These are phyloP conservation scores for Modicella reniformis DNA, from an alignment of 371 early-diverging fungal genomes.

Conservation along the genomic window DNA sequence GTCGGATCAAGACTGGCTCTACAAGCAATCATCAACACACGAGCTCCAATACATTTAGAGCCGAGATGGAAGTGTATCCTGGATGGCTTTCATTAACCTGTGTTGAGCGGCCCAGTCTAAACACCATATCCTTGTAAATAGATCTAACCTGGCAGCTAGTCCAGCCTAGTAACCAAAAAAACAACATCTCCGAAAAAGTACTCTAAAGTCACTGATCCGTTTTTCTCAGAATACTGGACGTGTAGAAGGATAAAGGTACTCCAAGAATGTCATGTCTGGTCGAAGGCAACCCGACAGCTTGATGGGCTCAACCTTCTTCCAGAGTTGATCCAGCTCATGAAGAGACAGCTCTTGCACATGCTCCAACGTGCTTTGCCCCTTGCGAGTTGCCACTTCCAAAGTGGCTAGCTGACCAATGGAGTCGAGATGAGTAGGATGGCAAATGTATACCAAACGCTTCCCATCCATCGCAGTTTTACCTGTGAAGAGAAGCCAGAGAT, in stretches of 20 bases:
- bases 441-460: conserved; percentile 46
- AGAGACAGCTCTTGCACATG: conserved; percentile 50
- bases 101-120: too few species aligned
- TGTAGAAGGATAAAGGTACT: conserved; percentile 50
- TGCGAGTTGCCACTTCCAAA: neutral
- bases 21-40: conserved; percentile 17
- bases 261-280: conserved; percentile 54
- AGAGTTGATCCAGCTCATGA: conserved; percentile 41
- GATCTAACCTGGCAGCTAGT: too few species aligned
- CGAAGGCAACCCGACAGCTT: conserved; percentile 24
- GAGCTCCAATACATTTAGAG: conserved; percentile 11
- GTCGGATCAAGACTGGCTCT: conserved; percentile 2
- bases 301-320: conserved; percentile 41
- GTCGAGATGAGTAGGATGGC: conserved; percentile 50
- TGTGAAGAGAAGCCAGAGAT: neutral
- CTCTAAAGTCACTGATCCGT: neutral
- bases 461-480: conserved; percentile 52
- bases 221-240: conserved; percentile 20
- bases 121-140: too few species aligned
- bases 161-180: too few species aligned
- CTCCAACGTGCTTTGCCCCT: conserved; percentile 41
- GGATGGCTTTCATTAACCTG: too few species aligned
- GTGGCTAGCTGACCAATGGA: conserved; percentile 33
- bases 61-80: neutral
- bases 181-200: neutral